Conservation (phyloP, 768 basidiomycete genomes). For the Amanita pallidorosea region DNA sequence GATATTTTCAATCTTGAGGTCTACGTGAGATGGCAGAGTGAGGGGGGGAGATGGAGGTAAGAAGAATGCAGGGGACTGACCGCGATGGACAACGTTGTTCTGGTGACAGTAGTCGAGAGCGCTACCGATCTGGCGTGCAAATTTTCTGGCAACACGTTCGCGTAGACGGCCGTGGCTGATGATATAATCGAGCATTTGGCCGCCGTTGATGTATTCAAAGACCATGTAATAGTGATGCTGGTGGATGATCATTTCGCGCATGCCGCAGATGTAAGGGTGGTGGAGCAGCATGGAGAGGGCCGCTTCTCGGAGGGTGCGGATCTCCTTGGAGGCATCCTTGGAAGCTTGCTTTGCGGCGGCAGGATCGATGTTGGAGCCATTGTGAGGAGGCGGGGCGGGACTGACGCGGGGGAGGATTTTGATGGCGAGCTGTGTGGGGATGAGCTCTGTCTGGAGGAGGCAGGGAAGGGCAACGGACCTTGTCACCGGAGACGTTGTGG, state of each 20-base stretch:
- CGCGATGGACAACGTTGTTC: slow-evolving; percentile 96
- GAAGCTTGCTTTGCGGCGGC: slow-evolving; percentile 66
- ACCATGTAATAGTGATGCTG: slow-evolving; percentile 99
- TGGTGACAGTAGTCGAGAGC: slow-evolving; percentile 95
- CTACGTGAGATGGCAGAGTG: slow-evolving; percentile 17
- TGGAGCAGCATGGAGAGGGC: slow-evolving; percentile 91
- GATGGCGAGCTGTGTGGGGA: slow-evolving; percentile 70
- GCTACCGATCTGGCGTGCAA: slow-evolving; percentile 93
- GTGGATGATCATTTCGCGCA: slow-evolving; percentile 98
- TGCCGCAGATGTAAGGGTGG: slow-evolving; percentile 98
- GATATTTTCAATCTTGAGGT: slow-evolving; percentile 99
- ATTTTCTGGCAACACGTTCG: slow-evolving; percentile 94
- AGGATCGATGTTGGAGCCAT: slow-evolving; percentile 39
- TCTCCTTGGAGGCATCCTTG: slow-evolving; percentile 93
- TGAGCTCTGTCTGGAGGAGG: not conserved
- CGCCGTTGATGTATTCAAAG: slow-evolving; percentile 96
- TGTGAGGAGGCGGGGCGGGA: slow-evolving; percentile 42
- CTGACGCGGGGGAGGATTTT: slow-evolving; percentile 91
- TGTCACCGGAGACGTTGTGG: slow-evolving; percentile 82
- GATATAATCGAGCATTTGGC: slow-evolving; percentile 99
- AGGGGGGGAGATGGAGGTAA: not conserved
- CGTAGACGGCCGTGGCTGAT: slow-evolving; percentile 94
- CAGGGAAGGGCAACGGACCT: slow-evolving; percentile 37
- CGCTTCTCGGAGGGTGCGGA: slow-evolving; percentile 91
- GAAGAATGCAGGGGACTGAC: slow-evolving; percentile 21